Evolutionary conservation across 495 filamentous ascomycete genomes (phyloP).

Genomic region (Podospora sp.): DNA sequence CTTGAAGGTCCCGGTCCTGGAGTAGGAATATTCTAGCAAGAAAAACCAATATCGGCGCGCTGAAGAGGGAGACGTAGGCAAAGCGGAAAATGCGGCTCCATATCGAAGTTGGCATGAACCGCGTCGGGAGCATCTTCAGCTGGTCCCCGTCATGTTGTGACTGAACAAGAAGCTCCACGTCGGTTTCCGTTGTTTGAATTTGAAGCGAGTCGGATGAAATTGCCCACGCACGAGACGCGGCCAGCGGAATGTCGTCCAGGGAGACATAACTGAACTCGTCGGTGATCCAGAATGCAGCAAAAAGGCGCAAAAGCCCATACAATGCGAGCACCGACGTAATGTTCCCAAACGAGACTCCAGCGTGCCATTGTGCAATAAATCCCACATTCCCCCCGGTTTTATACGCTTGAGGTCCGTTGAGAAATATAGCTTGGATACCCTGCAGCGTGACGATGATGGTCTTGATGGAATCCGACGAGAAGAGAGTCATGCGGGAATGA

Average conservation of each 20-base stretch:
- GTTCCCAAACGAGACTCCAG: background rate
- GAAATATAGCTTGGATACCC: conserved; percentile 14
- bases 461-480: conserved; percentile 26
- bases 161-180: background rate
- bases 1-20: background rate
- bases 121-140: background rate
- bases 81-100: background rate
- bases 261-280: conserved; percentile 15
- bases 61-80: background rate
- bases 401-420: conserved; percentile 1
- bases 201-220: conserved; percentile 1
- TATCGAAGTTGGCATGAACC: background rate
- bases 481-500: conserved; percentile 3
- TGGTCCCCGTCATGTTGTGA: no score
- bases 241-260: background rate
- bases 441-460: conserved; percentile 28
- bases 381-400: background rate
- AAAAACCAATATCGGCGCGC: background rate
- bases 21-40: background rate
- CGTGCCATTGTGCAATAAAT: no score
- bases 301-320: conserved; percentile 20
- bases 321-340: conserved; percentile 21
- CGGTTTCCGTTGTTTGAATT: background rate
- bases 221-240: background rate
- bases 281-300: conserved; percentile 40